Percentiles rank a stretch among this genome's conserved stretches.
Conservation (phyloP, 148 eudicot species). For the Dysphania ambrosioides region DNA sequence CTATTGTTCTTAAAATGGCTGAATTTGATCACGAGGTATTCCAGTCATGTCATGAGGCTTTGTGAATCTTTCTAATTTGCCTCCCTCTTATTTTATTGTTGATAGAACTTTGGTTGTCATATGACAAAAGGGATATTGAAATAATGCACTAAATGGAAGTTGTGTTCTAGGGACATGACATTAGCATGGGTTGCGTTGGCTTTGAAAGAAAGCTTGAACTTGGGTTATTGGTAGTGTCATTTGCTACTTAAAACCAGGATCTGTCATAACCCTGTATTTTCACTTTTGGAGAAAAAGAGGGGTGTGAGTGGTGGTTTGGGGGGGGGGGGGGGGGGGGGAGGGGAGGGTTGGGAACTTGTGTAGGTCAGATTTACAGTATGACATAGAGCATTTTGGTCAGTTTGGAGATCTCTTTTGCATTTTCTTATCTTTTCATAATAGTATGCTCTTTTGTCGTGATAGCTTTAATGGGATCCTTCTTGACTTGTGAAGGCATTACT, state of each 20-base stretch:
- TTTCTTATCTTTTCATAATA: not conserved
- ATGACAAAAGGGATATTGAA: not conserved
- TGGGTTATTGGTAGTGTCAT: not conserved
- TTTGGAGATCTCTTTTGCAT: not conserved
- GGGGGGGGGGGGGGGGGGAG: not conserved
- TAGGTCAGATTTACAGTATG: no score
- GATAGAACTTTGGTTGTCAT: not conserved
- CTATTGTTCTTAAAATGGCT: slow-evolving; percentile 91
- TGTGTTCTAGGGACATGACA: not conserved
- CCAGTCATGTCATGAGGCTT: slow-evolving; percentile 64
- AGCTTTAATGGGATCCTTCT: not conserved
- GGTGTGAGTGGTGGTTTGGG: not conserved
- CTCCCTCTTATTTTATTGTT: not conserved
- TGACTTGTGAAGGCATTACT: slow-evolving; percentile 67
- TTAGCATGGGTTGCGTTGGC: not conserved
- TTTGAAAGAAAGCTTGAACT: not conserved
- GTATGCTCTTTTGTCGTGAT: not conserved
- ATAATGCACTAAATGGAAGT: not conserved
- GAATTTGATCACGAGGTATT: slow-evolving; percentile 94
- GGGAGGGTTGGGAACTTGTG: not conserved
- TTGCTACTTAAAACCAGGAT: not conserved
- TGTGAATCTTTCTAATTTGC: slow-evolving; percentile 6
- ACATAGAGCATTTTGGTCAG: not conserved
- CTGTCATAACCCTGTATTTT: not conserved
- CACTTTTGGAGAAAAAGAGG: no score